phyloP scores from a whole-genome alignment of 768 basidiomycete species.

The Phlebiopsis flavidoalba region DNA sequence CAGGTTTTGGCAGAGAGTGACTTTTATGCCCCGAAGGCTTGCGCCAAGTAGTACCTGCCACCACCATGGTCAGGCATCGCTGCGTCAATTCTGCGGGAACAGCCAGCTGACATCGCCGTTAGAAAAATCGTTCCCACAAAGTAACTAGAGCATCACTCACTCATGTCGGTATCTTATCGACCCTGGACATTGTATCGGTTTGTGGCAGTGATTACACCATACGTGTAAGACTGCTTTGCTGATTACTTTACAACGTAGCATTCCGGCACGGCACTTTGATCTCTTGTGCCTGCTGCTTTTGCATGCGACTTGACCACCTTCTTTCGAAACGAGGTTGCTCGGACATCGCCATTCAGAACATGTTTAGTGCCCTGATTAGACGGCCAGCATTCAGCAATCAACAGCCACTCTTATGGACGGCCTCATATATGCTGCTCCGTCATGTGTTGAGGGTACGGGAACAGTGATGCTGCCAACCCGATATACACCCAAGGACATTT shows the following conservation, averaged over 20 bases:
- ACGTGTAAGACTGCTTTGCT: background rate
- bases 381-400: background rate
- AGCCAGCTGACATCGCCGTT: slow-evolving; percentile 37
- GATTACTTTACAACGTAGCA: slow-evolving; percentile 36
- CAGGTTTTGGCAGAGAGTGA: background rate
- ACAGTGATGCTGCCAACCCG: slow-evolving; percentile 67
- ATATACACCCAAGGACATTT: slow-evolving; percentile 69
- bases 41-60: slow-evolving; percentile 69
- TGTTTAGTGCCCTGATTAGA: background rate
- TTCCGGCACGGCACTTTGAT: slow-evolving; percentile 45
- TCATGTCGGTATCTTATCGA: slow-evolving; percentile 71
- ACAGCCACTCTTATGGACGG: slow-evolving; percentile 53
- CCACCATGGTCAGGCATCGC: slow-evolving; percentile 67
- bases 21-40: slow-evolving; percentile 43
- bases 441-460: slow-evolving; percentile 48
- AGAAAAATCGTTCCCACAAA: background rate
- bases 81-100: slow-evolving; percentile 55
- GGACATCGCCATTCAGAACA: slow-evolving; percentile 43
- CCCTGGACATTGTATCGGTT: slow-evolving; percentile 12
- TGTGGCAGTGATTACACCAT: slow-evolving; percentile 8
- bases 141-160: slow-evolving; percentile 18
- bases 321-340: slow-evolving; percentile 65
- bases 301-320: slow-evolving; percentile 61
- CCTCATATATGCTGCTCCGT: slow-evolving; percentile 53
- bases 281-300: slow-evolving; percentile 33